Evolutionary conservation across 129 eudicot species (phyloP), one percentile per base, ranked within the genome.

Genomic region (Erigeron canadensis): DNA sequence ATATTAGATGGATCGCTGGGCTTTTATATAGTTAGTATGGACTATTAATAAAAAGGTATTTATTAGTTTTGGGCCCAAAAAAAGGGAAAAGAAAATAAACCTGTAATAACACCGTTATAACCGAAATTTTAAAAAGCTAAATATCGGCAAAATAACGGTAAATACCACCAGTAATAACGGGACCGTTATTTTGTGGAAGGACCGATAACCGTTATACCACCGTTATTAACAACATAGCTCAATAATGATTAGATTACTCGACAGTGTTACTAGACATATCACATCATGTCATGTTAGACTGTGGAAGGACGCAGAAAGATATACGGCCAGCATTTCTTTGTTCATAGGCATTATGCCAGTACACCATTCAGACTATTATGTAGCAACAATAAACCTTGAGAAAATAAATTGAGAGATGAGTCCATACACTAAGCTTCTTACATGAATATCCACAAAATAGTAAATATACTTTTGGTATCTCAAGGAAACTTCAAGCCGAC

Each of bases 221-320:
- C n/a, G n/a, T n/a, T n/a, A n/a, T n/a, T n/a, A n/a, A n/a, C n/a
- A n/a, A n/a, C n/a, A n/a, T n/a, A n/a, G n/a, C 65, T 22, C 42
- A 13, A 56, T 22, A 53, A 56, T 44, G 43, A 56, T 40, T 40
- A 69, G 12, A 38, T 54, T 41, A 40, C 15, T 50, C 75, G 7
- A 58, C 69, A 59, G 7, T 60, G 4, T 60, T 72, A 45, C 69
- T 28, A n/a, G 23, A 67, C 53, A 71, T 44, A 57, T 57, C 67
- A 43, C 56, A 50, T 50, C 67, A 59, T 40, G n/a, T 63, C 69
- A 63, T 59, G 46, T 59, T 60, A 38, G 11, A 50, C 18, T 5
- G 48, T 73, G 68, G 39, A 59, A 59, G 18, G 18, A 34, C 65
- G 23, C 13, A 4, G 6, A 8, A 10, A 13, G 9, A 60, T 3